Evolutionary conservation across 805 yeast species (phyloP).

Genomic region (Pichia nakasei): DNA sequence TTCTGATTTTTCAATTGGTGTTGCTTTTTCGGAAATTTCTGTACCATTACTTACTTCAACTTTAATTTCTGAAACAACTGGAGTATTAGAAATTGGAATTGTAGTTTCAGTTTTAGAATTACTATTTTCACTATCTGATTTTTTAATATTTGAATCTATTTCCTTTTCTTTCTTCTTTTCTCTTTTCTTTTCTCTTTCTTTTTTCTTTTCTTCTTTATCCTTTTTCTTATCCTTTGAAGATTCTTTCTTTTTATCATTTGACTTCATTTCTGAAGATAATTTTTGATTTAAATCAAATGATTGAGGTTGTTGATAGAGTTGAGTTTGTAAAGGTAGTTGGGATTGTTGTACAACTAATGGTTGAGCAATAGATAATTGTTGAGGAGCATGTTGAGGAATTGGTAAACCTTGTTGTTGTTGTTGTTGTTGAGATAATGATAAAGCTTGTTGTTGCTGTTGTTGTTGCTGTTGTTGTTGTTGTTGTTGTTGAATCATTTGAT

Average conservation of each 20-base stretch:
- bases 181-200: not conserved
- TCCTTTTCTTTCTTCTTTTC: constrained; percentile 2
- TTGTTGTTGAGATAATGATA: constrained; percentile 15
- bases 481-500: constrained; percentile 30
- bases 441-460: constrained; percentile 19
- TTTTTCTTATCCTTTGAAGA: not conserved
- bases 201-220: not conserved
- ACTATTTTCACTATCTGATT: too few relatives aligned
- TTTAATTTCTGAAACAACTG: too few relatives aligned
- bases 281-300: not conserved
- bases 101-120: not conserved
- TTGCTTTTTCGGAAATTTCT: too few relatives aligned
- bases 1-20: too few relatives aligned
- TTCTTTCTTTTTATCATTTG: not conserved
- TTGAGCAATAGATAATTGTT: constrained; percentile 13
- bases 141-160: not conserved
- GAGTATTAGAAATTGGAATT: too few relatives aligned
- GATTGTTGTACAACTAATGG: constrained; percentile 11
- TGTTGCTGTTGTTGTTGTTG: constrained; percentile 27
- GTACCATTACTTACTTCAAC: too few relatives aligned
- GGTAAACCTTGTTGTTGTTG: not conserved
- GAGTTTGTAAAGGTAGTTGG: not conserved
- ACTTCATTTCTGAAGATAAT: not conserved
- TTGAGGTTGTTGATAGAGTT: not conserved
- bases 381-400: constrained; percentile 20